A percentile compares a stretch with the other conserved stretches of the same genome.
phyloP scores from a whole-genome alignment of 495 filamentous ascomycete species.

The Copromyces sp. region DNA sequence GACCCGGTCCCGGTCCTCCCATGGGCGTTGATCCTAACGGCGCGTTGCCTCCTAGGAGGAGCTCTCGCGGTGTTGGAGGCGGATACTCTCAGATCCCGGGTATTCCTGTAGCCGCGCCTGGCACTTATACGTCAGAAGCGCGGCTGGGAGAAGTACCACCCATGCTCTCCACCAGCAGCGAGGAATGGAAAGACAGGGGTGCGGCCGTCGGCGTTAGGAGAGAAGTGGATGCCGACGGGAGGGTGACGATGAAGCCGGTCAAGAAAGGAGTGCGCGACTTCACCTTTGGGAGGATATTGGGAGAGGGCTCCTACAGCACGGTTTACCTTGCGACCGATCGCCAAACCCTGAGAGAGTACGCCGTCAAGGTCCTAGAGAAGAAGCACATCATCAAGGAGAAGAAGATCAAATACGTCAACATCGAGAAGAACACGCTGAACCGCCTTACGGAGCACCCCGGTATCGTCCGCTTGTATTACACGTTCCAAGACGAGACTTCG shows the following conservation, averaged over 20 bases:
- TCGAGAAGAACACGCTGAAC: conserved; percentile 97
- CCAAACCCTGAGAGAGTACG: conserved; percentile 91
- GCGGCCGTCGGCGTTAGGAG: conserved; percentile 70
- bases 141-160: conserved; percentile 32
- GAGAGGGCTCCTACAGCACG: conserved; percentile 97
- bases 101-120: conserved; percentile 26
- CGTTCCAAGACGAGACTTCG: conserved; percentile 93
- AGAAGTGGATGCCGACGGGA: conserved; percentile 75
- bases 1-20: conserved; percentile 35
- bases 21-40: conserved; percentile 42
- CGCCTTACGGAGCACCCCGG: conserved; percentile 93
- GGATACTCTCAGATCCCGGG: conserved; percentile 36
- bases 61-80: conserved; percentile 50
- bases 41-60: conserved; percentile 54
- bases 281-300: conserved; percentile 80
- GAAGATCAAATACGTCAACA: conserved; percentile 99
- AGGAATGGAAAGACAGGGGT: conserved; percentile 92
- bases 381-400: conserved; percentile 99
- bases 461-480: conserved; percentile 95
- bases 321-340: conserved; percentile 91
- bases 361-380: conserved; percentile 97
- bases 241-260: conserved; percentile 67
- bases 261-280: conserved; percentile 99
- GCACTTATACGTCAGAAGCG: conserved; percentile 35
- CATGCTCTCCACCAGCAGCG: conserved; percentile 60